phyloP scores from a whole-genome alignment of 2,329 filamentous ascomycete species.

The Ceratocystis huliohia region DNA sequence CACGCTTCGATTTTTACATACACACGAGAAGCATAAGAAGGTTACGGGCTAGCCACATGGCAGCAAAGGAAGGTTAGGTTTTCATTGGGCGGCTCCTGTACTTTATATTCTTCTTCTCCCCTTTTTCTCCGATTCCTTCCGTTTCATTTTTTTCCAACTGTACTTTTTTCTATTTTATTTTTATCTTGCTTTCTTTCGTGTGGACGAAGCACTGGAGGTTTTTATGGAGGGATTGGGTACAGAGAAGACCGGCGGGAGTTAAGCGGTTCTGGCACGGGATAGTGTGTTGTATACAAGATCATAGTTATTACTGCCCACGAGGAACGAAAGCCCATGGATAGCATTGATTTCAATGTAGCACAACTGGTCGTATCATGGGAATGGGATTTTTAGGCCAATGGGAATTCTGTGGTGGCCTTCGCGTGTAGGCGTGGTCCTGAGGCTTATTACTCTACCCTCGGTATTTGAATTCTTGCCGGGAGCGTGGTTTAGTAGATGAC shows the following conservation, averaged over 20 bases:
- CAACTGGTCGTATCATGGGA: too few species aligned
- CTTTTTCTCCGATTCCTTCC: neutral
- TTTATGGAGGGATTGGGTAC: neutral
- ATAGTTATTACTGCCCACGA: constrained; percentile 7
- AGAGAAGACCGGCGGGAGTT: neutral
- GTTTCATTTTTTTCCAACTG: neutral
- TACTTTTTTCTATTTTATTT: constrained; percentile 4
- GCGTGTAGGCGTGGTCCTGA: too few species aligned
- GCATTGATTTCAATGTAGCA: neutral
- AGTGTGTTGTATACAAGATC: constrained; percentile 6
- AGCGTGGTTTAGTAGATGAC: too few species aligned
- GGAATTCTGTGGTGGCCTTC: too few species aligned
- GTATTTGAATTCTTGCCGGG: too few species aligned
- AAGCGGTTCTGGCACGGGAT: neutral
- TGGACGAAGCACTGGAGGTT: neutral
- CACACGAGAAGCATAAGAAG: constrained; percentile 4
- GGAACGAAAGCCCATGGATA: neutral
- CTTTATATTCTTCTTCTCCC: neutral
- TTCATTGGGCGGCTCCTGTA: constrained; percentile 12
- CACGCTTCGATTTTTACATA: constrained; percentile 1
- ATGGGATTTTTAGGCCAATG: too few species aligned
- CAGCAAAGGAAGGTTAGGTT: neutral
- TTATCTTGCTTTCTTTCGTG: constrained; percentile 8
- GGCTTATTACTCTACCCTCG: too few species aligned
- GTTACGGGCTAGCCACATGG: neutral